Evolutionary conservation across 495 filamentous ascomycete species (phyloP).

Genomic region (Annulohypoxylon maeteangense): DNA sequence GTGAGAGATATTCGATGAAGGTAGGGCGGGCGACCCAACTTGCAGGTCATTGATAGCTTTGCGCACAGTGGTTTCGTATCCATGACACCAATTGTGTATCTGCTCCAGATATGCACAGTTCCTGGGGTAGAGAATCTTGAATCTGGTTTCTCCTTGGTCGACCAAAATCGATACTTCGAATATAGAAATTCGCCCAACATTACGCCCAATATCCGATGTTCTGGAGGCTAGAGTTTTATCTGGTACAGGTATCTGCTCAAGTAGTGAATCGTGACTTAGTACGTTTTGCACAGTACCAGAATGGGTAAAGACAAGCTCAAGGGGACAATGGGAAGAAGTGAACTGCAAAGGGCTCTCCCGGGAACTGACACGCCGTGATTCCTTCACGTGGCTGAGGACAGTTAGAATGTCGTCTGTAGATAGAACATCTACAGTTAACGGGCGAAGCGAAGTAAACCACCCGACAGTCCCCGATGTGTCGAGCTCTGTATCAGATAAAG

Average conservation of each 20-base stretch:
- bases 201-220: constrained; percentile 67
- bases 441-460: constrained; percentile 61
- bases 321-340: constrained; percentile 64
- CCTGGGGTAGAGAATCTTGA: constrained; percentile 72
- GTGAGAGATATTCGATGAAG: constrained; percentile 71
- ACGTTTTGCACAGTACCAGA: constrained; percentile 71
- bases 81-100: constrained; percentile 68
- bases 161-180: constrained; percentile 72
- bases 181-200: constrained; percentile 68
- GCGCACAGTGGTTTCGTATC: constrained; percentile 65
- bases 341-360: constrained; percentile 60
- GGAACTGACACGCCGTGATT: constrained; percentile 50
- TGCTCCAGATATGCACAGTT: constrained; percentile 67
- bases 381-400: constrained; percentile 55
- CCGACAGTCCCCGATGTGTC: constrained; percentile 61
- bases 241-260: constrained; percentile 64
- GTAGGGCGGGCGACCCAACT: constrained; percentile 61
- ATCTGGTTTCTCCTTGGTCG: constrained; percentile 67
- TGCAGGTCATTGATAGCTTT: constrained; percentile 62
- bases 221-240: constrained; percentile 50
- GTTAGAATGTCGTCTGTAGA: constrained; percentile 53
- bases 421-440: constrained; percentile 48
- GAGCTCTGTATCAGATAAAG: constrained; percentile 47
- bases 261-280: constrained; percentile 68
- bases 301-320: constrained; percentile 79